phyloP scores from a whole-genome alignment of 352 stramenopile genomes.

The Phytophthora pistaciae region DNA sequence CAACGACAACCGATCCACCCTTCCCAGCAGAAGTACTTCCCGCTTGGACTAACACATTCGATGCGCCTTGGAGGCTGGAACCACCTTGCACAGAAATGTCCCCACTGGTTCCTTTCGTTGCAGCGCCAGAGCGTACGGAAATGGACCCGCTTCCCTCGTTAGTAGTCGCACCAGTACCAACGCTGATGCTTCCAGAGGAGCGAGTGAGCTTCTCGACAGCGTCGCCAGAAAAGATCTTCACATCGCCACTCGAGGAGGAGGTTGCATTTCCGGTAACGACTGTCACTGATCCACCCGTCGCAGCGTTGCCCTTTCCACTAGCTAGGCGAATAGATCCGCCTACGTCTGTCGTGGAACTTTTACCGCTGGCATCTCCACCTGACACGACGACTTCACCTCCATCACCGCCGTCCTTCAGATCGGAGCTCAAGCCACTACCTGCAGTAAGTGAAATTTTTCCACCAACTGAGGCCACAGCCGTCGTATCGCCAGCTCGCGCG shows the following conservation, averaged over 20 bases:
- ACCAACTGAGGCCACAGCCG: constrained; percentile 44
- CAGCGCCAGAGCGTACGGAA: constrained; percentile 49
- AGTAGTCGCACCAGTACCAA: constrained; percentile 47
- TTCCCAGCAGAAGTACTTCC: constrained; percentile 54
- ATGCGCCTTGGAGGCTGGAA: constrained; percentile 49
- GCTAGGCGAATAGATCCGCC: constrained; percentile 58
- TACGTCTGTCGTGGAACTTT: constrained; percentile 45
- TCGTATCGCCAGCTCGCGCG: constrained; percentile 72
- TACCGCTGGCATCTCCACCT: constrained; percentile 67
- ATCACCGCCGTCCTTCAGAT: constrained; percentile 70
- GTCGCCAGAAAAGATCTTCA: constrained; percentile 63
- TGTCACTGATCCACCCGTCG: constrained; percentile 62
- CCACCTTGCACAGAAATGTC: constrained; percentile 65
- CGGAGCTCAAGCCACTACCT: constrained; percentile 48
- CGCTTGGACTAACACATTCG: constrained; percentile 60
- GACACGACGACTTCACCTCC: constrained; percentile 74
- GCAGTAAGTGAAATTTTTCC: constrained; percentile 58
- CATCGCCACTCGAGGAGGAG: constrained; percentile 68
- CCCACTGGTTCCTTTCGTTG: constrained; percentile 55
- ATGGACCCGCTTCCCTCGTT: constrained; percentile 60
- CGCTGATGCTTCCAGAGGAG: constrained; percentile 55
- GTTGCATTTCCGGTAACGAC: constrained; percentile 64
- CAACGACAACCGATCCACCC: constrained; percentile 57
- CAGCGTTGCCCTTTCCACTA: constrained; percentile 58
- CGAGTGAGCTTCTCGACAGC: constrained; percentile 45